Evolutionary conservation across 139 green algal species (phyloP).

Genomic region (Chlamydomonas sphaeroides): DNA sequence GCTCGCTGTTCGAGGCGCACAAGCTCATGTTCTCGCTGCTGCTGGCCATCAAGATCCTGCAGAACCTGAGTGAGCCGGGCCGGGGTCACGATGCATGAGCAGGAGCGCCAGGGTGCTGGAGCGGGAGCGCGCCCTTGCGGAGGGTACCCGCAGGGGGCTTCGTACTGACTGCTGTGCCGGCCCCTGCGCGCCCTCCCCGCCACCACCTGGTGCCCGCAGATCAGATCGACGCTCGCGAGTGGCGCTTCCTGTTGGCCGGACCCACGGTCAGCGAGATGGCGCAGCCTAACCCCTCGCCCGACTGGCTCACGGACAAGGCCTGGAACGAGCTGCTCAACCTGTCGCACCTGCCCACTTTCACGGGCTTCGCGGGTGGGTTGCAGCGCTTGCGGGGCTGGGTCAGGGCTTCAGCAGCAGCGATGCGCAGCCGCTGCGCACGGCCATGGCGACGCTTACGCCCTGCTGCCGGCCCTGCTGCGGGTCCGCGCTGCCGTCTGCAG

Average conservation of each 20-base stretch:
- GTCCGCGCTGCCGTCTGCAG: too few relatives aligned
- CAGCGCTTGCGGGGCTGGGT: too few relatives aligned
- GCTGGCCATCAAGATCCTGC: conserved; percentile 73
- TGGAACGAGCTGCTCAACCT: conserved; percentile 85
- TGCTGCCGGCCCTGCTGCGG: too few relatives aligned
- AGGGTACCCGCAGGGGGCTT: too few relatives aligned
- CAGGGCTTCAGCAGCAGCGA: too few relatives aligned
- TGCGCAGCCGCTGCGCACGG: too few relatives aligned
- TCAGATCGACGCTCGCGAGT: conserved; percentile 71
- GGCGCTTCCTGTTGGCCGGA: conserved; percentile 67
- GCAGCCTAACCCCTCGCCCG: conserved; percentile 69
- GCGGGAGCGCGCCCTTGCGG: too few relatives aligned
- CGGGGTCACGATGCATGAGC: too few relatives aligned
- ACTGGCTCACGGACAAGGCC: conserved; percentile 83
- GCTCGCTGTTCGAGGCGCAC: conserved; percentile 82
- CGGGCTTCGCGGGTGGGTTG: conserved; percentile 48
- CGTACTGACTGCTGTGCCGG: too few relatives aligned
- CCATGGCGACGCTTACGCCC: too few relatives aligned
- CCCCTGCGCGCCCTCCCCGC: background rate
- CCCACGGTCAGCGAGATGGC: conserved; percentile 50
- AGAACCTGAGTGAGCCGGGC: conserved; percentile 41
- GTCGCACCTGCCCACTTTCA: conserved; percentile 64
- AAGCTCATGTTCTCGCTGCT: conserved; percentile 87
- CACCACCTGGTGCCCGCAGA: background rate
- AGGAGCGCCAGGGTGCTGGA: too few relatives aligned